phyloP scores from a whole-genome alignment of 176 grass and related monocot genomes.

The Avena atlantica region DNA sequence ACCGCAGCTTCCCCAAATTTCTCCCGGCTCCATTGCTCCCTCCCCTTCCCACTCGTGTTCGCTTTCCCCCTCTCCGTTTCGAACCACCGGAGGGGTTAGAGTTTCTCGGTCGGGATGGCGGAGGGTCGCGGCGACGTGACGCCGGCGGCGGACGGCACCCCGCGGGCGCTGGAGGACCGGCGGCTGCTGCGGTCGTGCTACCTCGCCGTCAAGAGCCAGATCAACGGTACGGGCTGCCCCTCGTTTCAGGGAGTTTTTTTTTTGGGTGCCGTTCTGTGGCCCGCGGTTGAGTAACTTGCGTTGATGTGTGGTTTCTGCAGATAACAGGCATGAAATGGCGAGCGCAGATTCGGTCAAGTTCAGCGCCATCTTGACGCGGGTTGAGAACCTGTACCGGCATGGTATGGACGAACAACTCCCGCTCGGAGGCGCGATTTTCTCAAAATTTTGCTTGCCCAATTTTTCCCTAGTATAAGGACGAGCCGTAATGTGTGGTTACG shows the following conservation, averaged over 20 bases:
- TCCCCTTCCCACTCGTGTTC: no score
- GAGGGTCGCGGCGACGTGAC: neutral
- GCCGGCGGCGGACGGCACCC: neutral
- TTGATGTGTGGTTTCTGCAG: slow-evolving; percentile 23
- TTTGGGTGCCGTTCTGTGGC: neutral
- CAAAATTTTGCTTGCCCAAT: neutral
- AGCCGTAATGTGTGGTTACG: neutral
- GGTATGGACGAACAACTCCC: slow-evolving; percentile 34
- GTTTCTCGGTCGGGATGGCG: slow-evolving; percentile 8
- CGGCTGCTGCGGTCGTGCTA: slow-evolving; percentile 75
- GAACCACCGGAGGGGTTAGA: neutral
- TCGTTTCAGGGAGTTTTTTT: neutral
- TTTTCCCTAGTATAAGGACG: neutral
- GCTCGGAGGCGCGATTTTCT: neutral
- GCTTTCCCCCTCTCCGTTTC: neutral
- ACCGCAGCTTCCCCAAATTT: neutral
- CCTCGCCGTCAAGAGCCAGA: slow-evolving; percentile 70
- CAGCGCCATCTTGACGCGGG: slow-evolving; percentile 60
- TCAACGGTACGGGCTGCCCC: slow-evolving; percentile 52
- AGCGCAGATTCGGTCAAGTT: slow-evolving; percentile 61
- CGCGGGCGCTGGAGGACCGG: slow-evolving; percentile 50
- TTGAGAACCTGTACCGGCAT: slow-evolving; percentile 68
- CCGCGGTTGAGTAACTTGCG: neutral
- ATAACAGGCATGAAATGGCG: slow-evolving; percentile 68
- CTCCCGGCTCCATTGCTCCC: neutral